Evolutionary conservation across 176 grass and related monocot genomes (phyloP), one percentile per base, ranked within the genome.

Genomic region (Zizania latifolia): DNA sequence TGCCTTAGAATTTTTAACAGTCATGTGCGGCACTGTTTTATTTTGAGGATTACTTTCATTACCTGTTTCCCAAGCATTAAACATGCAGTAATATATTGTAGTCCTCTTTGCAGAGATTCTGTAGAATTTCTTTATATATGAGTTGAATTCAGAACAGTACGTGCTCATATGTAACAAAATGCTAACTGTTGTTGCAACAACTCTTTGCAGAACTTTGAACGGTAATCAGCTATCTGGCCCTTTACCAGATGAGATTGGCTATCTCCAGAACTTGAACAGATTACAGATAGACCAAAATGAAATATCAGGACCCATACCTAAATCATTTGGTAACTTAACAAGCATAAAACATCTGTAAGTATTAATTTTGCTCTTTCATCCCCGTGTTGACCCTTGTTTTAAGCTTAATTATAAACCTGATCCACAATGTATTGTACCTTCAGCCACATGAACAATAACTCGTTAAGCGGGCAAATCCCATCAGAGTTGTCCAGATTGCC

Each of bases 381-480:
- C 76, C 8, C 30, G 32, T 22, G 55, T 40, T 65, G 32, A 34
- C 70, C 76, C 46, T 65, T 19, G 40, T 65, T 81, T 77, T 77
- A 46, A 70, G 3, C 10, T 60, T 56, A 27, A 4, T 78, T 72
- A 10, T 76, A 62, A 77, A 60, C 46, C 62, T 84, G 51, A 50
- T 86, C n/a, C 10, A n/a, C n/a, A n/a, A n/a, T n/a, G n/a, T n/a
- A n/a, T 67, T 61, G 75, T 53, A 69, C 1, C 48, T 62, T 85
- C 24, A 98, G 95, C 39, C 91, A 98, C 76, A 94, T 98, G 95
- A 98, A 98, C 83, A 98, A 98, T 44, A 98, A 98, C 60, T 98
- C 95, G 69, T 80, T 98, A 71, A 98, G 95, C 76, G 91, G 95
- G 50, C 82, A 90, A 90, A 92, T 98, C 59, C 95, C 95, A 41